Evolutionary conservation across 225 moss, liverwort and hornwort species (phyloP).

Genomic region (Antitrichia curtipendula): DNA sequence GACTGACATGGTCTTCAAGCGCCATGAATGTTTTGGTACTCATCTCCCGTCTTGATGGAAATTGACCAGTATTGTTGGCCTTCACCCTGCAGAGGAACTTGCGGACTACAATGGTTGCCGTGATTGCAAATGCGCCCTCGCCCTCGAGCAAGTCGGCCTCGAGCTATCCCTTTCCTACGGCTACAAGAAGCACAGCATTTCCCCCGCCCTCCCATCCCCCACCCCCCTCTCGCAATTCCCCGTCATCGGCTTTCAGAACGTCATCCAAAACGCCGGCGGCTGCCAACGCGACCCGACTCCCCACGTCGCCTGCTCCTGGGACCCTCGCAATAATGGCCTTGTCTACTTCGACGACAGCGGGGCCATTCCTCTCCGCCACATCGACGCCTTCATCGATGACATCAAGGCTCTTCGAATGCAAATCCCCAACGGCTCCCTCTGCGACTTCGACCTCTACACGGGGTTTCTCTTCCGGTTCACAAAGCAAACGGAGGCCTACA

Average conservation of each 20-base stretch:
- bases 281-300: not conserved
- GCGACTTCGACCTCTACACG: conserved; percentile 13
- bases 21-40: not conserved
- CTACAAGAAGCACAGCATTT: not conserved
- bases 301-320: conserved; percentile 18
- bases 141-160: not conserved
- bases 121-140: not conserved
- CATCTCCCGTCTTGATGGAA: not conserved
- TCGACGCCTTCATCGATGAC: conserved; percentile 25
- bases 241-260: conserved; percentile 8
- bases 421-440: not conserved
- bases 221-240: not conserved
- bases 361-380: not conserved
- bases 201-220: not conserved
- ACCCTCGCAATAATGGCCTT: not conserved
- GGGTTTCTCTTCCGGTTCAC: conserved; percentile 39
- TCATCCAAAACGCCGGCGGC: not conserved
- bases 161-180: not conserved
- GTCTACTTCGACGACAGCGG: not conserved
- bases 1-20: not conserved
- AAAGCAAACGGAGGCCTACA: not conserved
- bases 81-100: not conserved
- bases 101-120: not conserved
- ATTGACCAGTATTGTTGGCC: not conserved
- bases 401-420: conserved; percentile 13